Base-by-base conservation (phyloP, 1,284 basidiomycete species). In the Agroathelia rolfsii region DNA sequence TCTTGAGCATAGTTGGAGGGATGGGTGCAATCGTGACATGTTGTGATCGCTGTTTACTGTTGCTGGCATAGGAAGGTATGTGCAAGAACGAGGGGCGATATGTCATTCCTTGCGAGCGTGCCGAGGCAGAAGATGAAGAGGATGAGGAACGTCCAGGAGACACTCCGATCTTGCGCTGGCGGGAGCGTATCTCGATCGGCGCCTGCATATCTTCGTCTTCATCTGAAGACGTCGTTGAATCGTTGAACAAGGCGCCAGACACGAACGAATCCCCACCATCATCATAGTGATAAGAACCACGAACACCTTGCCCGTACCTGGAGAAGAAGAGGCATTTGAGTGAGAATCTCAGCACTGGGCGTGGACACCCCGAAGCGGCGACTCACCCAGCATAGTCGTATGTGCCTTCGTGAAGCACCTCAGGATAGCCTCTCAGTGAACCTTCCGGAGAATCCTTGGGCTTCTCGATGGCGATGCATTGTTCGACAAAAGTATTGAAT, bases 401-500 rank as follows among this genome's bases (percentile, higher is more conserved):
- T n/a, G n/a, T n/a, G n/a, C n/a, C n/a, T n/a, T n/a, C n/a, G n/a
- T n/a, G n/a, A n/a, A n/a, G n/a, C n/a, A n/a, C n/a, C n/a, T n/a
- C n/a, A n/a, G n/a, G n/a, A n/a, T n/a, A n/a, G n/a, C n/a, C n/a
- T n/a, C n/a, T n/a, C n/a, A n/a, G n/a, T n/a, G n/a, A n/a, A n/a
- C n/a, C n/a, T n/a, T n/a, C n/a, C n/a, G 11, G 28, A 16, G 17
- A 40, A 39, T 29, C 29, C 40, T 63, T 61, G 1, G 75, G 77
- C 47, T 78, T 76, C 47, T 85, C 82, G 49, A 98, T 82, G n/a
- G 94, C 86, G 42, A 98, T 94, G 52, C 80, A 92, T 56, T 97
- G 95, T 58, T 97, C 89, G 23, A 98, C 94, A 50, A 93, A 94
- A 1, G 92, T 94, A 58, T 97, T 97, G 72, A 98, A 98, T 47